Evolutionary conservation across 2,329 filamentous ascomycete genomes (phyloP), one percentile per base, ranked within the genome.

Genomic region (Coleophoma cylindrospora): DNA sequence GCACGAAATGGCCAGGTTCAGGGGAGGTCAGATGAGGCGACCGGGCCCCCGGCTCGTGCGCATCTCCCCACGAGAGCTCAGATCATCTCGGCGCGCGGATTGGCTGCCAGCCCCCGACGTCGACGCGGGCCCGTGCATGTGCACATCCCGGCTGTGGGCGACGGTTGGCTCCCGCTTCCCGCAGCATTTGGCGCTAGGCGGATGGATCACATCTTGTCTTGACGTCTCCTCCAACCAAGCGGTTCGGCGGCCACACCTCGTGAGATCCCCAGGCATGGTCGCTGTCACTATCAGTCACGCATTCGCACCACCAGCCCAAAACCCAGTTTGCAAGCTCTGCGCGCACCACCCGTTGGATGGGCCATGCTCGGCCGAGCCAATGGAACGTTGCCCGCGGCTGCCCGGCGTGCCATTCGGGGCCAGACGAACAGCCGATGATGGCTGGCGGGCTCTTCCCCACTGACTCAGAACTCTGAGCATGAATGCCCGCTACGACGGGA

Each of bases 1-100:
- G 53, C 53, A 54, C 52, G 55, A 53, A 57, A 57, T 54, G 40
- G 32, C 43, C 34, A 36, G 46, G 37, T 15, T 33, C 8, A 22
- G 34, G 36, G 32, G 19, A n/a, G 40, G 15, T 27, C 33, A 19
- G 34, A 4, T 22, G 3, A 21, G 33, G 19, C 22, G 43, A 17
- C 36, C 7, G 36, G 17, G 27, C 3, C 36, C 36, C 36, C 12
- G 36, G 13, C 7, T 17, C 5, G 3, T 12, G 7, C 1, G 36
- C 36, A 2, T 38, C 36, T n/a, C 36, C 36, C 36, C 36, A 17
- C 36, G 15, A 38, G 14, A 14, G 36, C 36, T 38, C 36, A 38
- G 36, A 38, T 13, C 36, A 13, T 7, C 36, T 6, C 7, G 7
- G 13, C 14, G 7, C 36, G 13, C 14, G 34, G 13, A 53, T 53